These are phyloP conservation scores for Thuja plicata DNA, from an alignment of 83 land plant genomes.

Conservation along the genomic window DNA sequence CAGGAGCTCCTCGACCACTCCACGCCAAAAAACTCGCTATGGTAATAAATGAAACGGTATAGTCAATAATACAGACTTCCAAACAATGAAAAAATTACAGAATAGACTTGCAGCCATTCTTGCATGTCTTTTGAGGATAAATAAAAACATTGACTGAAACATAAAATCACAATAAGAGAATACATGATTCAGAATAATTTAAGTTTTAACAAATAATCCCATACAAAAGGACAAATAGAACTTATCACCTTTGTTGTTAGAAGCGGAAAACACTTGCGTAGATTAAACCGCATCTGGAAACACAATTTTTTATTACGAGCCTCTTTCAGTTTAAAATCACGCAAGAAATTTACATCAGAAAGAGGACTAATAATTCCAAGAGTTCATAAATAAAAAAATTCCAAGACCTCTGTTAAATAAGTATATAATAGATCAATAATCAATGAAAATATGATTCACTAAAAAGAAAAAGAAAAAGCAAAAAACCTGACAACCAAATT, in stretches of 20 bases:
- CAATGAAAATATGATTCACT: not conserved
- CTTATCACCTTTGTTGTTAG: constrained; percentile 83
- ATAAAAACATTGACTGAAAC: not conserved
- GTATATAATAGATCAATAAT: not conserved
- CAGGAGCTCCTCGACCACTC: constrained; percentile 94
- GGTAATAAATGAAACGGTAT: not conserved
- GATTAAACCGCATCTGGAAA: constrained; percentile 66
- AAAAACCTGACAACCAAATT: constrained; percentile 97
- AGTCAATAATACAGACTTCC: not conserved
- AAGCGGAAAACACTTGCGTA: constrained; percentile 84
- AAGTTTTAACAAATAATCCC: not conserved
- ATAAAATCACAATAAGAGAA: too few relatives aligned
- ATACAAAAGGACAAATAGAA: not conserved
- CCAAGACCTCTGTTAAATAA: not conserved
- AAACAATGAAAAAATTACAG: not conserved
- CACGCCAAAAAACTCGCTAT: constrained; percentile 95
- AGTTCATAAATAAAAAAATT: not conserved
- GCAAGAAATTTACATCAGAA: not conserved
- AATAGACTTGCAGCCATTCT: not conserved
- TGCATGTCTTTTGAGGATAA: not conserved
- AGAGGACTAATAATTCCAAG: not conserved
- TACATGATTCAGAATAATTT: not conserved
- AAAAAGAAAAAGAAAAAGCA: not conserved
- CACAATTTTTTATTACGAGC: not conserved
- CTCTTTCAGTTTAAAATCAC: not conserved